Conservation (phyloP, 768 basidiomycete genomes). For the Exidia glandulosa region DNA sequence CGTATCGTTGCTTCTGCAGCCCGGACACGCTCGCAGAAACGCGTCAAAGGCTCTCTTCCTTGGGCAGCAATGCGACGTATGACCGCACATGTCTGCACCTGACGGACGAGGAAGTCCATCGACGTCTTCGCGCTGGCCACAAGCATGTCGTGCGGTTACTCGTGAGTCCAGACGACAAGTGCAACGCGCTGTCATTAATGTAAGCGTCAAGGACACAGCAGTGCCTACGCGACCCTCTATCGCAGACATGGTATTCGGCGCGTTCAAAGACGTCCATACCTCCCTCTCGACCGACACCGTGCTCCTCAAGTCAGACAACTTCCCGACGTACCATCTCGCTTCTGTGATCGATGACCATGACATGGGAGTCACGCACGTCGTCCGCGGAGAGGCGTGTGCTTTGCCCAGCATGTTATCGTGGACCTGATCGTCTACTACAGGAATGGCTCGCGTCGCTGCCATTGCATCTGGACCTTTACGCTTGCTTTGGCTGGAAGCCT, state of each 20-base stretch:
- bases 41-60: conserved; percentile 55
- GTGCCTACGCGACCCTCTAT: conserved; percentile 40
- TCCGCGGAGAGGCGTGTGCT: conserved; percentile 73
- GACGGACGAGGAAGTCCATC: conserved; percentile 72
- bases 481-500: conserved; percentile 53
- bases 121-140: conserved; percentile 64
- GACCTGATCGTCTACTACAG: conserved; percentile 25
- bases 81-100: conserved; percentile 83
- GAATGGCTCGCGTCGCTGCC: conserved; percentile 96
- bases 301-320: conserved; percentile 82
- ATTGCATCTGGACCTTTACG: conserved; percentile 82
- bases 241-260: conserved; percentile 67
- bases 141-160: conserved; percentile 80
- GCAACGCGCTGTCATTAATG: neutral
- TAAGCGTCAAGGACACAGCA: conserved; percentile 40
- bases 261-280: conserved; percentile 59
- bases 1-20: conserved; percentile 93
- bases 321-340: conserved; percentile 94
- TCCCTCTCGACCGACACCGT: conserved; percentile 84
- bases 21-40: conserved; percentile 55
- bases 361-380: conserved; percentile 93
- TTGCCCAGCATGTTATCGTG: neutral
- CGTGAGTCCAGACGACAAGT: conserved; percentile 31
- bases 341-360: conserved; percentile 91
- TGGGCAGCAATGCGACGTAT: conserved; percentile 72